A percentile compares a stretch with the other conserved stretches of the same genome.
Evolutionary conservation across 2,329 filamentous ascomycete genomes (phyloP).

Genomic region (Tolypocladium endophyticum): DNA sequence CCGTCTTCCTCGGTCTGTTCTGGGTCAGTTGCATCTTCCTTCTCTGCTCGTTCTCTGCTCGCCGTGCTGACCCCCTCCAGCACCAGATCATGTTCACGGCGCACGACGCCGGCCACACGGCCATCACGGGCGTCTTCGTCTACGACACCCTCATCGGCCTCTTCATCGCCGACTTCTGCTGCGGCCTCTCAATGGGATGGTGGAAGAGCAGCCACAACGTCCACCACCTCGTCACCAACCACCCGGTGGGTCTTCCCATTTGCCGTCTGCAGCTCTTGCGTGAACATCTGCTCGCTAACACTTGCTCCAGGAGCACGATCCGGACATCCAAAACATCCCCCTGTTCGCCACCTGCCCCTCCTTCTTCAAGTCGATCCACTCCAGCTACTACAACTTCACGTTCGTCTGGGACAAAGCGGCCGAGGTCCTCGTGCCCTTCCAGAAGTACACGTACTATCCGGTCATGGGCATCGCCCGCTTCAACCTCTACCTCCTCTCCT

Average conservation of each 20-base stretch:
- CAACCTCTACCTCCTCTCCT: conserved; percentile 80
- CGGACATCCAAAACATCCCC: conserved; percentile 86
- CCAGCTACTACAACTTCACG: conserved; percentile 75
- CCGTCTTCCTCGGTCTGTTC: conserved; percentile 54
- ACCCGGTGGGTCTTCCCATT: conserved; percentile 33
- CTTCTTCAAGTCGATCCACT: conserved; percentile 65
- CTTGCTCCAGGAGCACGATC: conserved; percentile 61
- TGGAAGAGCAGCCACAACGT: conserved; percentile 97
- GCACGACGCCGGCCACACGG: conserved; percentile 95
- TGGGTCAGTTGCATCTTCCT: neutral
- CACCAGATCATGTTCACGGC: conserved; percentile 90
- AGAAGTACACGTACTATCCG: conserved; percentile 76
- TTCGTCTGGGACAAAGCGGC: conserved; percentile 72
- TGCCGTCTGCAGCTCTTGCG: neutral
- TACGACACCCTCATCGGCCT: conserved; percentile 80
- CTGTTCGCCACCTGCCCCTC: conserved; percentile 75
- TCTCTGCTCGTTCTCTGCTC: neutral
- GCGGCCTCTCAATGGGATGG: conserved; percentile 86
- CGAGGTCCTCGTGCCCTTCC: conserved; percentile 56
- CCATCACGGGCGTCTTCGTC: conserved; percentile 84
- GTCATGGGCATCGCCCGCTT: conserved; percentile 74
- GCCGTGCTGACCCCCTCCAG: conserved; percentile 37
- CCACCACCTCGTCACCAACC: conserved; percentile 94
- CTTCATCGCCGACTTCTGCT: conserved; percentile 78
- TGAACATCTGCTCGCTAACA: neutral